A percentile compares a stretch with the other conserved stretches of the same genome.
phyloP scores from a whole-genome alignment of 169 alveolate genomes.

The Blepharisma undulans region DNA sequence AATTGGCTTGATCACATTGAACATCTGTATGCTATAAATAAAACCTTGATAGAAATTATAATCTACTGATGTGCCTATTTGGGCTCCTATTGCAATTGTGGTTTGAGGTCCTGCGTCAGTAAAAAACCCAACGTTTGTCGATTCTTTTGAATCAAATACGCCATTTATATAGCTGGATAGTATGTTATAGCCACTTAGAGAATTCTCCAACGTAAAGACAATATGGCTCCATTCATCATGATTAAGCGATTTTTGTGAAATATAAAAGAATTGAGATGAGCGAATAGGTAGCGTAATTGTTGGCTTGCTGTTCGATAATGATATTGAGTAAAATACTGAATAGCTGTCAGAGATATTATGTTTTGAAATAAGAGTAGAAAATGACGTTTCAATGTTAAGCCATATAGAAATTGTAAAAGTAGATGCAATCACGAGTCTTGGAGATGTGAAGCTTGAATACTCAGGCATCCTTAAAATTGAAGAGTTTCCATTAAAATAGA shows the following conservation, averaged over 20 bases:
- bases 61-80: background rate
- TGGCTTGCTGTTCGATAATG: background rate
- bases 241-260: background rate
- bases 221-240: background rate
- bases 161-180: background rate
- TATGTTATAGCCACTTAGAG: background rate
- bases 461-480: background rate
- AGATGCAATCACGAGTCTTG: background rate
- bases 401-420: background rate
- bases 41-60: background rate
- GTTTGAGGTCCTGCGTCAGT: background rate
- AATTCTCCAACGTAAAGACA: background rate
- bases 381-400: background rate
- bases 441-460: background rate
- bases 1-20: background rate
- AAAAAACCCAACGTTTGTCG: background rate
- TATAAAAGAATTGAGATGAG: background rate
- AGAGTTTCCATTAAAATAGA: background rate
- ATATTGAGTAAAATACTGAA: no score
- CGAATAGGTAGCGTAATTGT: background rate
- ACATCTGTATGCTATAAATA: background rate
- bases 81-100: background rate
- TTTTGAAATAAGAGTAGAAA: background rate
- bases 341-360: background rate
- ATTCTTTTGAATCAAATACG: background rate